Conservation (phyloP, 257 asterid species). For the Solanum paucissectum region DNA sequence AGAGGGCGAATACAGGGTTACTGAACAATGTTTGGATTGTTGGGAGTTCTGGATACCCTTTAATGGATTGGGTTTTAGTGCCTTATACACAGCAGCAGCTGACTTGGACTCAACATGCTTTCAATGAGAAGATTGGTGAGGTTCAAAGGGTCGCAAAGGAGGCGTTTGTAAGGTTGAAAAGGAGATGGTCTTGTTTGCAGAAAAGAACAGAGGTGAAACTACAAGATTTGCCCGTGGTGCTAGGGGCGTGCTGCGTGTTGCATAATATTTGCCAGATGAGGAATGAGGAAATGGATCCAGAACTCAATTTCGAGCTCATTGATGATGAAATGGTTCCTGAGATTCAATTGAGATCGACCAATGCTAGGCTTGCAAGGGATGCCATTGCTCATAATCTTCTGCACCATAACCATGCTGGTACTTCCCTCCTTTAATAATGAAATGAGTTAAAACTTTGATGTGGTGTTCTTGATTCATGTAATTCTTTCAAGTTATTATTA, state of each 20-base stretch:
- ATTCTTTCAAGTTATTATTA: constrained; percentile 1
- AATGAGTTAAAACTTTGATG: not conserved
- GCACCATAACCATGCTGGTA: constrained; percentile 87
- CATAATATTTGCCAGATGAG: constrained; percentile 84
- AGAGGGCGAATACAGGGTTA: constrained; percentile 65
- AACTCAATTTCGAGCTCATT: constrained; percentile 42
- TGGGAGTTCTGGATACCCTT: constrained; percentile 67
- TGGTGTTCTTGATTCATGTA: not conserved
- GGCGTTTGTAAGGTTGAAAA: constrained; percentile 63
- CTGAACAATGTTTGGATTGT: constrained; percentile 63
- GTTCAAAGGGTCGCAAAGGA: constrained; percentile 37
- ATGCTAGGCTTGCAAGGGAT: constrained; percentile 67
- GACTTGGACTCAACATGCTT: constrained; percentile 93
- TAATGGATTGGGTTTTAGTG: constrained; percentile 87
- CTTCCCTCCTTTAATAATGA: constrained; percentile 59
- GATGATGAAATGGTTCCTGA: constrained; percentile 87
- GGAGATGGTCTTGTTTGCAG: constrained; percentile 88
- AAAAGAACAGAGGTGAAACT: constrained; percentile 84
- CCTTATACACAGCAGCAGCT: constrained; percentile 69
- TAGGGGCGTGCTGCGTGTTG: constrained; percentile 92
- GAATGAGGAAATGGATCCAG: constrained; percentile 47
- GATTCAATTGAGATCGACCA: constrained; percentile 48
- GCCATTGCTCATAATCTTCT: constrained; percentile 73
- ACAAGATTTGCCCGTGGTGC: constrained; percentile 78
- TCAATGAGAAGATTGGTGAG: constrained; percentile 69